Conservation (phyloP, 345 rosid species). For the Corchorus capsularis region DNA sequence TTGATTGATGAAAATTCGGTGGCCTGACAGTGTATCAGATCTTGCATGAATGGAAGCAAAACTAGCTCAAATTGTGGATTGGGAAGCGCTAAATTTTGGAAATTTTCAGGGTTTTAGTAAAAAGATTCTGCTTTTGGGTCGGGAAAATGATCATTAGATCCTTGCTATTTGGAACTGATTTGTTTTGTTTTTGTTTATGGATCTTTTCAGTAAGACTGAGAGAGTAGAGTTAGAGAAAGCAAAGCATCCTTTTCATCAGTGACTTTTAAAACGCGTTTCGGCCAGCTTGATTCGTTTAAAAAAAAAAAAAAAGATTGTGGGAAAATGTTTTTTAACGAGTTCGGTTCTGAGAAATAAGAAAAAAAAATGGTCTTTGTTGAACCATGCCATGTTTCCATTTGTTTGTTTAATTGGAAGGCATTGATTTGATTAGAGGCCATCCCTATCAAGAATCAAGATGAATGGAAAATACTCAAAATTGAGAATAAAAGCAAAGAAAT, state of each 20-base stretch:
- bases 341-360: background rate
- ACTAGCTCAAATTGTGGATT: background rate
- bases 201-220: background rate
- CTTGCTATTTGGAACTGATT: background rate
- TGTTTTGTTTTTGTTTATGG: background rate
- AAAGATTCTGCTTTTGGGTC: background rate
- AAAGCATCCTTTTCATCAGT: background rate
- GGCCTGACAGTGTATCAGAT: background rate
- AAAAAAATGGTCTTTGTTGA: background rate
- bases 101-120: background rate
- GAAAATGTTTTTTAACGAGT: background rate
- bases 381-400: background rate
- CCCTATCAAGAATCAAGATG: background rate
- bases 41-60: background rate
- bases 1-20: background rate
- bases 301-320: background rate
- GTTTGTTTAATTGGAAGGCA: background rate
- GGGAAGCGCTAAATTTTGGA: background rate
- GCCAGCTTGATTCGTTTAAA: background rate
- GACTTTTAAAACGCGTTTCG: constrained; percentile 14
- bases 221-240: background rate
- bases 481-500: background rate
- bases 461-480: background rate
- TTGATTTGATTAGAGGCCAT: background rate
- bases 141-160: background rate